Base-by-base conservation (phyloP, 768 basidiomycete genomes). In the Trametopsis cervina region DNA sequence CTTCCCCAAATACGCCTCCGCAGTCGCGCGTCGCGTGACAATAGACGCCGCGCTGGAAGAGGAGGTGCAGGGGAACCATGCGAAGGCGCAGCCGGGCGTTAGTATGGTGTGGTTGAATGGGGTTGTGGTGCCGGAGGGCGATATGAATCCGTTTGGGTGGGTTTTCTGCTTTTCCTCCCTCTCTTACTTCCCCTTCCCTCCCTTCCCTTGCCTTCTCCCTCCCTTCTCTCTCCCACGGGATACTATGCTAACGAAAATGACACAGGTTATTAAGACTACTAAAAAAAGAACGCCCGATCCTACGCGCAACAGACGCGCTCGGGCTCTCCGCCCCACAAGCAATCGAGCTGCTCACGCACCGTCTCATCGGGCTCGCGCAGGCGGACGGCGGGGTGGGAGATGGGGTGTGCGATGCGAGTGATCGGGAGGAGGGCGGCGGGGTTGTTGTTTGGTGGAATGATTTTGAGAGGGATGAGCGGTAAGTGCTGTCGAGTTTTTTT, bases 371-470 rank as follows among this genome's bases (percentile, higher is more conserved):
- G 1, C 61, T 64, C 1, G 66, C 77, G 1, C 76, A 81, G 49
- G 67, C 68, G n/a, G 73, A 69, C 33, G 67, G 64, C 12, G 75
- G 66, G 17, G 69, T 73, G 4, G 56, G 79, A 44, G 85, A 88
- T 46, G 89, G 84, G 0, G 55, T 96, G n/a, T 85, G 95, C 49
- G 96, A 98, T 64, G 85, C 92, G 1, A 91, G 87, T 49, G 95
- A 99, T 64, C 71, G 89, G 15, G 58, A 61, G 2, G 96, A 99
- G 61, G 89, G 77, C 1, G 90, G 84, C 0, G 73, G 67, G 27
- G 73, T 86, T 3, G 74, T 94, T 33, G 60, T 83, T 0, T 98
- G 89, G 80, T 88, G 85, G 84, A 99, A 98, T 63, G 83, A 99
- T 60, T 65, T 98, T 17, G 85, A 89, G 67, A 86, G 79, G 53